phyloP scores from a whole-genome alignment of 2,329 filamentous ascomycete genomes.

The Aspergillus texensis region DNA sequence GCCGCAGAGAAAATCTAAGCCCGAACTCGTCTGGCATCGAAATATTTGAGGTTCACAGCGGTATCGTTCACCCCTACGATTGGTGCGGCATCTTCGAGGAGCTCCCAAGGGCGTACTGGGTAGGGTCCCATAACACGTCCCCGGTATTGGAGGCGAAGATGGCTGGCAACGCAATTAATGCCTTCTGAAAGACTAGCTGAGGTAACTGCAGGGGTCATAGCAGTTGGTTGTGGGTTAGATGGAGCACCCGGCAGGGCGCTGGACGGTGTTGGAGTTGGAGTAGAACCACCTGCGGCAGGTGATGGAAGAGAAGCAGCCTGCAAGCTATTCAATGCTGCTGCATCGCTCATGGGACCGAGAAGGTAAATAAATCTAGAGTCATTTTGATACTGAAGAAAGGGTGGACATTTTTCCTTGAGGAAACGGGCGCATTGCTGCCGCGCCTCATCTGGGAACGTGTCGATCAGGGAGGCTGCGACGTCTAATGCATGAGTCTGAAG shows the following conservation, averaged over 20 bases:
- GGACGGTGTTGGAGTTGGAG: slow-evolving; percentile 29
- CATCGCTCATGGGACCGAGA: slow-evolving; percentile 42
- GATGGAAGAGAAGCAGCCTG: slow-evolving; percentile 35
- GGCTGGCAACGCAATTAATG: slow-evolving; percentile 29
- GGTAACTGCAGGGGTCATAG: slow-evolving; percentile 10
- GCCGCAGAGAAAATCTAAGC: slow-evolving; percentile 19
- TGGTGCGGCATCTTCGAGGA: slow-evolving; percentile 49
- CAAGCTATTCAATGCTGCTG: slow-evolving; percentile 18
- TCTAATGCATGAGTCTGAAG: slow-evolving; percentile 48
- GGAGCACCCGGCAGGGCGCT: slow-evolving; percentile 23
- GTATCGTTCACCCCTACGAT: slow-evolving; percentile 49
- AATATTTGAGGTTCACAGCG: slow-evolving; percentile 45
- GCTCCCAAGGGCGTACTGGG: slow-evolving; percentile 46
- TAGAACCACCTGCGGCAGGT: slow-evolving; percentile 35
- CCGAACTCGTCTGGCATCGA: slow-evolving; percentile 42
- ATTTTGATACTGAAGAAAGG: slow-evolving; percentile 41
- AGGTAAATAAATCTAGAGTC: slow-evolving; percentile 45
- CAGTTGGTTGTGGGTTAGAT: slow-evolving; percentile 22
- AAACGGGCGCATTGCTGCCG: slow-evolving; percentile 46
- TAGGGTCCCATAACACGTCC: slow-evolving; percentile 39
- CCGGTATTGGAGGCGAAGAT: slow-evolving; percentile 42
- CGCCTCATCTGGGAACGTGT: slow-evolving; percentile 48
- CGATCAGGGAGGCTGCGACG: slow-evolving; percentile 47
- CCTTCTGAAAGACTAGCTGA: slow-evolving; percentile 28
- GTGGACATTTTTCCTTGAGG: slow-evolving; percentile 45